Evolutionary conservation across 140 eudicot species (phyloP), one percentile per base, ranked within the genome.

Genomic region (Cichorium intybus): DNA sequence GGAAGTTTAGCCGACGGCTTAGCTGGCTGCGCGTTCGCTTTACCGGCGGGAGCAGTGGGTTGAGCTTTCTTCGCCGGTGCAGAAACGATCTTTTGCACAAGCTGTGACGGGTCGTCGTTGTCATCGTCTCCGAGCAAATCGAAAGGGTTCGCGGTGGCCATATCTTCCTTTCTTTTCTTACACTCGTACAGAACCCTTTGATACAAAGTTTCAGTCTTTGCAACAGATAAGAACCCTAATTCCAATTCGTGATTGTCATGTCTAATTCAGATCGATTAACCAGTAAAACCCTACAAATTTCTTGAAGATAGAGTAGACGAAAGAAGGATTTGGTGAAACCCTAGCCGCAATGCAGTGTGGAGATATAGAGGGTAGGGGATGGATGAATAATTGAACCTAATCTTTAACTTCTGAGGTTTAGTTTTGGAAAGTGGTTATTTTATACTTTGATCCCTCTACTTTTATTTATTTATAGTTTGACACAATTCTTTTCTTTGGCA

Each of bases 91-190:
- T 84, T 84, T 45, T 83, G 86, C 9, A 88, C 64, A 52, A 92
- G 85, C 82, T 63, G 82, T 10, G 87, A 82, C 4, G 80, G 83
- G 73, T 92, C 98, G 52, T 85, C 98, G 66, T 81, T 66, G 50
- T 92, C 98, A 71, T 88, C 91, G 34, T 85, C 96, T 10, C 78
- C 95, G 34, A 92, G 83, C 88, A 92, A 88, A 81, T 92, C 98
- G 41, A 92, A 92, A 15, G 98, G 98, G 77, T 92, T 92, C 56
- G 60, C 60, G 21, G 88, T 81, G 49, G 96, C 87, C 98, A 92
- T 92, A 68, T 71, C 24, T 58, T 7, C 12, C 35, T 54, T 18
- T 45, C 11, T 24, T 47, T 35, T 24, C 16, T 47, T 28, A 12
- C 1, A 41, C 14, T 28, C 7, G 20, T 39, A 34, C 62, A 33